Evolutionary conservation across 1,139 yeast genomes (phyloP), one percentile per base, ranked within the genome.

Genomic region (Hyphopichia wangnamkhiaoensis): DNA sequence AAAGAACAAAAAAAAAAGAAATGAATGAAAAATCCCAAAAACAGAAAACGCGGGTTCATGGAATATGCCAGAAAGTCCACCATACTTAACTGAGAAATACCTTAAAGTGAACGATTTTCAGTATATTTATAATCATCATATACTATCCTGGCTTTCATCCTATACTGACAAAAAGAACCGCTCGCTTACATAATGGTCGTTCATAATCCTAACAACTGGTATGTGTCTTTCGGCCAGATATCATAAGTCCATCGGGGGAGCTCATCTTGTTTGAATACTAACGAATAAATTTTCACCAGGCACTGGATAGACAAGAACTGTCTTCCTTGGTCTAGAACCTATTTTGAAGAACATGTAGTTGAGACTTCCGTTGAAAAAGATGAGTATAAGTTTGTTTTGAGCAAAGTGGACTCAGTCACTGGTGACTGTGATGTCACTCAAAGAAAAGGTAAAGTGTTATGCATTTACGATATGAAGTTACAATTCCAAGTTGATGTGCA

Each of bases 271-370:
- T n/a, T n/a, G 34, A 9, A 18, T 40, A 48, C 61, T 59, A 56
- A 57, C 66, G 12, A 28, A 28, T 17, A 12, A 4, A 9, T 14
- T 28, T 34, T 39, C 36, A 39, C n/a, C 38, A 74, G 83, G 94
- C 93, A 85, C 68, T 85, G 94, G 93, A 82, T 85, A 31, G 89
- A 84, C 55, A 84, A 80, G 56, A 84, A 84, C 67, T 84, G 91
- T 51, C 71, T 84, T 39, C 82, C 87, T 40, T 85, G 93, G 93
- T 76, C 88, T 16, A 79, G 79, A 53, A 64, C 65, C 10, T 84
- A 84, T 56, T 69, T 85, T 45, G 62, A 71, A 29, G 59, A 65
- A 25, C 65, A 72, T 21, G 62, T 84, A 31, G 49, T 65, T 9
- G 55, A 66, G 39, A 61, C 76, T 26, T 45, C 59, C 20, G 54